Percentiles rank a stretch among this genome's conserved stretches.
These are phyloP conservation scores for Arthrobotrys iridis DNA, from an alignment of 2,329 filamentous ascomycete genomes.

Conservation along the genomic window DNA sequence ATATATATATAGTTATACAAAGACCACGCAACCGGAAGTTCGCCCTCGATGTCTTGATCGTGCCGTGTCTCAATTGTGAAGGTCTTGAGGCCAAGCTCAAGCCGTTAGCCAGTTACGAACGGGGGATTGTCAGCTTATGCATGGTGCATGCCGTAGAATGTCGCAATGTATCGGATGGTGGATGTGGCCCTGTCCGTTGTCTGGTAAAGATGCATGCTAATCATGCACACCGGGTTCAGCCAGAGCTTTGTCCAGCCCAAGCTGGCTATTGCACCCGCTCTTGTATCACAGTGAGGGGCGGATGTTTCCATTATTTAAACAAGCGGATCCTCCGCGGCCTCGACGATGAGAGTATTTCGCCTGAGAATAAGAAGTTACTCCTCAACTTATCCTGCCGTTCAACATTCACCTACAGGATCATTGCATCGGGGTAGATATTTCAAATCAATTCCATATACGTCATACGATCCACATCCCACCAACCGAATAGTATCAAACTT, in stretches of 20 bases:
- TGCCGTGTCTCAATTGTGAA: constrained; percentile 11
- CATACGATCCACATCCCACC: neutral
- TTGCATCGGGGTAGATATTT: neutral
- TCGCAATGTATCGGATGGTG: neutral
- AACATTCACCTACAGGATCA: neutral
- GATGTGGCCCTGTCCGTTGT: neutral
- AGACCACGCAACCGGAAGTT: neutral
- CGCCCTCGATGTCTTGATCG: neutral
- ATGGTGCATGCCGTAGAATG: constrained; percentile 1
- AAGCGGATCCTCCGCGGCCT: neutral
- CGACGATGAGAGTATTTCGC: neutral
- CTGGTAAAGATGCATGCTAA: constrained; percentile 16
- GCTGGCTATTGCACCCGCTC: constrained; percentile 5
- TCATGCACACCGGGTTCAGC: constrained; percentile 18
- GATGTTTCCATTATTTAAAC: constrained; percentile 2
- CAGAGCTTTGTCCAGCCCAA: constrained; percentile 26
- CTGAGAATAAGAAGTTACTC: neutral
- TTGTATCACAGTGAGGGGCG: neutral
- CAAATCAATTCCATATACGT: neutral
- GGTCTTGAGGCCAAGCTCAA: neutral
- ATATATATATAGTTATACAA: no score
- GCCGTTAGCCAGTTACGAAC: constrained; percentile 15
- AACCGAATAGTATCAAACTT: neutral
- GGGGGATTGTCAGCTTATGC: constrained; percentile 41
- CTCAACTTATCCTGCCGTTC: neutral